These are phyloP conservation scores for Capsicum rhomboideum DNA, from an alignment of 257 asterid species.

Conservation along the genomic window DNA sequence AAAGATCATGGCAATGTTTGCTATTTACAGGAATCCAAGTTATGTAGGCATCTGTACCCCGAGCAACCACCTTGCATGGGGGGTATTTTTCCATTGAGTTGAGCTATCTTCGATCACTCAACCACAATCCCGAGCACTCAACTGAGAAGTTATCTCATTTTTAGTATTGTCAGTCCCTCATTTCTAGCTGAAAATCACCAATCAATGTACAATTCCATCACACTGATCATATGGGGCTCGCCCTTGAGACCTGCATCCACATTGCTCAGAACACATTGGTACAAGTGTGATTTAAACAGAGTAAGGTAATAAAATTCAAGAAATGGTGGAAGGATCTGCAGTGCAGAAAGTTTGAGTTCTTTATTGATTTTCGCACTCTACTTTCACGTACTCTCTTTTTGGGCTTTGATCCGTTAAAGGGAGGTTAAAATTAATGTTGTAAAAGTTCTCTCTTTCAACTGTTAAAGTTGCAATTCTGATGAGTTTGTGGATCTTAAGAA, in stretches of 20 bases:
- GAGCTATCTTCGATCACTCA: constrained; percentile 2
- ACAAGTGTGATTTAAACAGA: not conserved
- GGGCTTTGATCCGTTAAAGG: not conserved
- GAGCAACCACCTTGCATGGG: not conserved
- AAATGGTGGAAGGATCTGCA: not conserved
- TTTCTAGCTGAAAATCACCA: not conserved
- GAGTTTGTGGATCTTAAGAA: not conserved
- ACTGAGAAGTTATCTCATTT: not conserved
- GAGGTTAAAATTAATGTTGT: not conserved
- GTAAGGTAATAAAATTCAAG: not conserved
- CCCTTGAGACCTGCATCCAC: constrained; percentile 66
- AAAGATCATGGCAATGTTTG: not conserved
- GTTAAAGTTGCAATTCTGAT: not conserved
- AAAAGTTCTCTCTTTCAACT: not conserved
- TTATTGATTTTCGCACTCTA: not conserved
- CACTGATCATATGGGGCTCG: constrained; percentile 56
- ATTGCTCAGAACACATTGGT: not conserved
- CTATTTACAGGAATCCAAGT: constrained; percentile 6
- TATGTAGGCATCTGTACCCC: not conserved
- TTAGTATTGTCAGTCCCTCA: not conserved
- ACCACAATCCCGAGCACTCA: not conserved
- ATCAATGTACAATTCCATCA: not conserved
- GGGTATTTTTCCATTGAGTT: not conserved
- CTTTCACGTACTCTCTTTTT: not conserved
- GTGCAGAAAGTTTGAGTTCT: not conserved